Conservation (phyloP, 352 stramenopile species). For the Thraustotheca clavata region DNA sequence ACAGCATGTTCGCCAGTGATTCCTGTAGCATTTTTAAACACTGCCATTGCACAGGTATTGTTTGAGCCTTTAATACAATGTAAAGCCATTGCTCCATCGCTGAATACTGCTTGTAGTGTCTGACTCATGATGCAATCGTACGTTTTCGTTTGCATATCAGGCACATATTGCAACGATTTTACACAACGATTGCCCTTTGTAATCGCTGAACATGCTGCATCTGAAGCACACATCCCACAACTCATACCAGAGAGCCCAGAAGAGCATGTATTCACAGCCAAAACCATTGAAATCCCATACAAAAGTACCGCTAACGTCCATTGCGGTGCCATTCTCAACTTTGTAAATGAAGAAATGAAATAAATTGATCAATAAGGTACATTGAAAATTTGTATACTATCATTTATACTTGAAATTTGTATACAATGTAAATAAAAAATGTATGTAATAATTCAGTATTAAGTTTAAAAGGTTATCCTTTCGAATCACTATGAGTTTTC, state of each 20-base stretch:
- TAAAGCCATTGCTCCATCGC: conserved; percentile 54
- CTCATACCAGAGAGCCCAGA: neutral
- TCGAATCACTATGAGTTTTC: too few relatives aligned
- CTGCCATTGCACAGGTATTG: conserved; percentile 47
- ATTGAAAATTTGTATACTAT: too few relatives aligned
- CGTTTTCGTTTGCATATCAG: conserved; percentile 42
- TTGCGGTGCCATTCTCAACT: too few relatives aligned
- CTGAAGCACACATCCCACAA: conserved; percentile 3
- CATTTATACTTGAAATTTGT: too few relatives aligned
- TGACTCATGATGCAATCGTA: conserved; percentile 51
- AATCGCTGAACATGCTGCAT: neutral
- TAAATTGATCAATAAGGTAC: too few relatives aligned
- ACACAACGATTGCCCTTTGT: conserved; percentile 27
- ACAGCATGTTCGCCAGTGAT: conserved; percentile 49
- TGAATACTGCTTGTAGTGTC: conserved; percentile 50
- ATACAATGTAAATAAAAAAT: too few relatives aligned
- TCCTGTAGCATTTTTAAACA: conserved; percentile 50
- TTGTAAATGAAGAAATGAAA: too few relatives aligned
- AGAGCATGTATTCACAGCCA: neutral
- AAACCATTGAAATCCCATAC: too few relatives aligned
- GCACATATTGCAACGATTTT: conserved; percentile 41
- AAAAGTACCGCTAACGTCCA: too few relatives aligned
- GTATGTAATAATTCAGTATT: too few relatives aligned
- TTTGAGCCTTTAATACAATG: conserved; percentile 38
- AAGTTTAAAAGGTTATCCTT: too few relatives aligned